Base-by-base conservation (phyloP, 2,329 filamentous ascomycete genomes). In the Sporothrix brasiliensis region DNA sequence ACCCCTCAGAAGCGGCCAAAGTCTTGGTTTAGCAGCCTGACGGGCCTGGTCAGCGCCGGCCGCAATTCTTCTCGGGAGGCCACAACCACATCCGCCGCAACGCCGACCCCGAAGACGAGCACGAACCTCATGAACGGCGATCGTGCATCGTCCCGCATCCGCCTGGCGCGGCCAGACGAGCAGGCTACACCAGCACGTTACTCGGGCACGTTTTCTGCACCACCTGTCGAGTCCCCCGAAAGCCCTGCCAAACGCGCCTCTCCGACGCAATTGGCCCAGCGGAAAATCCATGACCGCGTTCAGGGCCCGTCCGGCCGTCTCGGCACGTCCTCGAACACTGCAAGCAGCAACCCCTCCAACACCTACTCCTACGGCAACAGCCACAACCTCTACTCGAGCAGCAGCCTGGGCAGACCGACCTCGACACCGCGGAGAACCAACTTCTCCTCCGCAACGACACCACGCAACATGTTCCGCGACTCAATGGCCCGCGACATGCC, bases 241-340 rank as follows among this genome's bases (percentile, higher is more conserved):
- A 79, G 77, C 72, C 77, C 78, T 47, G 74, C 74, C 53, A 77
- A 78, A 72, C 78, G 78, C 73, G 79, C 78, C 14, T 77, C 77
- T 41, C 75, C 78, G 13, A 73, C 76, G 9, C 75, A 78, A 67
- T 71, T 80, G 54, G 77, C 78, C 5, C 75, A 75, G 47, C 77
- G 79, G 14, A 80, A 78, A 72, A 76, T 80, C n/a, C 75, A 79
- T 71, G 76, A 76, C 30, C 76, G 78, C 24, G 75, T 75, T 9
- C 78, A 78, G 60, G 77, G 77, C 16, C 78, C 77, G 6, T 78
- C 78, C 10, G 77, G 76, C 73, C 75, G 76, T 63, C 73, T 78
- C 1, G 70, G 67, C 19, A 19, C 58, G n/a, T 67, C 69, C 11
- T 56, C 71, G 1, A 49, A 24, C 27, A 24, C 19, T 47, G n/a